These are phyloP conservation scores for Globisporangium heterothallicum DNA, from an alignment of 352 stramenopile species.

Conservation along the genomic window DNA sequence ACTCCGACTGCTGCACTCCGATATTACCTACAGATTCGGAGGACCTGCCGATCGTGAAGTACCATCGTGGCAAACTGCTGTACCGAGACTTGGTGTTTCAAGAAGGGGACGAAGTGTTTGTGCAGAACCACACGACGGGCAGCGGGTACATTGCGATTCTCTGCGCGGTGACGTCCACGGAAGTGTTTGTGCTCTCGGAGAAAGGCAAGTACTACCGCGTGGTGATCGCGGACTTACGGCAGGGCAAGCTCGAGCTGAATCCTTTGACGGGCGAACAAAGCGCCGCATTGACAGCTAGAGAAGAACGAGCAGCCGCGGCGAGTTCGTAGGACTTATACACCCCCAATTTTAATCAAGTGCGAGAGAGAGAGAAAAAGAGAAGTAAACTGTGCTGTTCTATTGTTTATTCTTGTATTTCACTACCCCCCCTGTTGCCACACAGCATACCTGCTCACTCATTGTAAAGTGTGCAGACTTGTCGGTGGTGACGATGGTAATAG, in stretches of 20 bases:
- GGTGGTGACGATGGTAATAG: background rate
- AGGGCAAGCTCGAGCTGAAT: constrained; percentile 52
- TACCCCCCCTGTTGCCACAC: too few species aligned
- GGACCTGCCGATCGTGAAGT: constrained; percentile 43
- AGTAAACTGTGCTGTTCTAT: background rate
- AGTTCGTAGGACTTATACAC: constrained; percentile 27
- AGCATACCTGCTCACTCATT: too few species aligned
- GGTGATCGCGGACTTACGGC: constrained; percentile 70
- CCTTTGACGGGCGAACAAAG: constrained; percentile 45
- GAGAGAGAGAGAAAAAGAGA: background rate
- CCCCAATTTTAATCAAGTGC: background rate
- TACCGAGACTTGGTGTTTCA: constrained; percentile 76
- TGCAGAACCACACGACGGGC: constrained; percentile 51
- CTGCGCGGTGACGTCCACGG: constrained; percentile 56
- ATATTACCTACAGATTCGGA: constrained; percentile 22
- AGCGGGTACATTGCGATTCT: constrained; percentile 68
- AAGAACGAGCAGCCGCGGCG: constrained; percentile 34
- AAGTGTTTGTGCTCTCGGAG: constrained; percentile 76
- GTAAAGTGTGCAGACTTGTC: too few species aligned
- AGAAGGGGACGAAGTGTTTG: constrained; percentile 73
- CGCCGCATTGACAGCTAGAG: constrained; percentile 22
- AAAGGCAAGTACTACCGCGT: constrained; percentile 76
- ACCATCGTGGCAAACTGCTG: constrained; percentile 70
- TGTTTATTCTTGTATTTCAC: background rate
- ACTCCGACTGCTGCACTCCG: too few species aligned